These are phyloP conservation scores for Zangia roseola DNA, from an alignment of 768 basidiomycete species.

Conservation along the genomic window DNA sequence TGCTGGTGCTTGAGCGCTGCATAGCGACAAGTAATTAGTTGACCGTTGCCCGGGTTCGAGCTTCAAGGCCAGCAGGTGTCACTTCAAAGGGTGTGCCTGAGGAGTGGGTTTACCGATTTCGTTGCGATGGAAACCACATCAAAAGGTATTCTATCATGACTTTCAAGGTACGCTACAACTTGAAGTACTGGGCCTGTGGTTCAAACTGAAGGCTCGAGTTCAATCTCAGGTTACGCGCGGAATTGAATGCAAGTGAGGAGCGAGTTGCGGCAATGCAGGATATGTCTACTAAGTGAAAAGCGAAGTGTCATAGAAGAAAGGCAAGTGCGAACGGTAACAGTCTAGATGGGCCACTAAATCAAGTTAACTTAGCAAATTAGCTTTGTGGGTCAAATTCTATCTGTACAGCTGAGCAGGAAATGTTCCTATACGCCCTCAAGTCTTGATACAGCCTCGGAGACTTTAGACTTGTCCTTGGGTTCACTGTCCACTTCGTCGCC, in stretches of 20 bases:
- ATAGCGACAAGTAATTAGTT: slow-evolving; percentile 6
- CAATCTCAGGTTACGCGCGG: neutral
- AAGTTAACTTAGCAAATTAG: no score
- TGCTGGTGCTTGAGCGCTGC: slow-evolving; percentile 34
- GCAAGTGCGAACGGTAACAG: neutral
- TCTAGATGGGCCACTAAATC: no score
- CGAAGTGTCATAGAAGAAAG: neutral
- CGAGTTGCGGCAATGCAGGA: neutral
- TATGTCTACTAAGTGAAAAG: slow-evolving; percentile 2
- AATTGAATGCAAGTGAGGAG: slow-evolving; percentile 5
- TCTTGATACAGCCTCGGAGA: slow-evolving; percentile 37
- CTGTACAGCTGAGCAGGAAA: neutral
- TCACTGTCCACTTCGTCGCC: slow-evolving; percentile 30
- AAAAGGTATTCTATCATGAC: no score
- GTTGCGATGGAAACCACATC: slow-evolving; percentile 20
- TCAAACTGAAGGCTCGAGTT: no score
- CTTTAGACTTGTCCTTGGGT: slow-evolving; percentile 52
- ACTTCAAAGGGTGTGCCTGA: no score
- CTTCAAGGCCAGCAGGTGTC: no score
- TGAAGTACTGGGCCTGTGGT: no score
- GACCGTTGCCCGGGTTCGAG: no score
- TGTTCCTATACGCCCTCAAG: slow-evolving; percentile 26
- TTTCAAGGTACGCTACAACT: no score
- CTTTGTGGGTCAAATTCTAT: neutral
- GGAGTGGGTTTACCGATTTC: neutral